A percentile compares a stretch with the other conserved stretches of the same genome.
These are phyloP conservation scores for Suillus luteus DNA, from an alignment of 768 basidiomycete genomes.

Conservation along the genomic window DNA sequence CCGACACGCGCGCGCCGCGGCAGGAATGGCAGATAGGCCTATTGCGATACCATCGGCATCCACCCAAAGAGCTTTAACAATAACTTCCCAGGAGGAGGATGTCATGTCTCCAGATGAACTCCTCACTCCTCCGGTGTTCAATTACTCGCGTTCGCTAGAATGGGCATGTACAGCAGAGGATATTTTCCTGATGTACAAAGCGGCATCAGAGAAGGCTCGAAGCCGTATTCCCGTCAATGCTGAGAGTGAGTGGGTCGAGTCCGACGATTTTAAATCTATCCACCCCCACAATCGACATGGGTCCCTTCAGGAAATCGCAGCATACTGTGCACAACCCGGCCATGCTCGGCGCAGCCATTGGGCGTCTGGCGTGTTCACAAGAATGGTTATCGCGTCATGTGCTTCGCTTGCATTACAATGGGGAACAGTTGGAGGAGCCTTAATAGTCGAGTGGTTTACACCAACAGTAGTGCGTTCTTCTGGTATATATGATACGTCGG, in stretches of 20 bases:
- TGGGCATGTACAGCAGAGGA: slow-evolving; percentile 6
- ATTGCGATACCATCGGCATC: not conserved
- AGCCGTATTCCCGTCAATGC: not conserved
- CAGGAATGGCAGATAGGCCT: slow-evolving; percentile 11
- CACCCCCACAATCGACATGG: slow-evolving; percentile 15
- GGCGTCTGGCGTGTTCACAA: slow-evolving; percentile 19
- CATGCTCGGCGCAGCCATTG: slow-evolving; percentile 16
- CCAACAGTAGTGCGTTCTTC: slow-evolving; percentile 21
- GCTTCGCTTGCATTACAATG: slow-evolving; percentile 28
- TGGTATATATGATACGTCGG: not conserved
- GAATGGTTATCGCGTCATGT: slow-evolving; percentile 25
- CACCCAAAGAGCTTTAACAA: not conserved
- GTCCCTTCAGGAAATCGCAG: slow-evolving; percentile 13
- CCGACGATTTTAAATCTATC: not conserved
- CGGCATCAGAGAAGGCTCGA: not conserved
- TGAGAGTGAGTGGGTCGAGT: not conserved
- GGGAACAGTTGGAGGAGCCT: slow-evolving; percentile 27
- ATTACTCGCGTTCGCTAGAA: slow-evolving; percentile 9
- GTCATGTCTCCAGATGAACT: slow-evolving; percentile 9
- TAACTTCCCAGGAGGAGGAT: slow-evolving; percentile 1
- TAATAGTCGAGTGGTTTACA: slow-evolving; percentile 24
- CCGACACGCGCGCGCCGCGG: slow-evolving; percentile 23
- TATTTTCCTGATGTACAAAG: not conserved
- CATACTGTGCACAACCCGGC: slow-evolving; percentile 14
- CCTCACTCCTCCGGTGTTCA: slow-evolving; percentile 8